Conservation (phyloP, 1,284 basidiomycete species). For the Tilletiaria anomala region DNA sequence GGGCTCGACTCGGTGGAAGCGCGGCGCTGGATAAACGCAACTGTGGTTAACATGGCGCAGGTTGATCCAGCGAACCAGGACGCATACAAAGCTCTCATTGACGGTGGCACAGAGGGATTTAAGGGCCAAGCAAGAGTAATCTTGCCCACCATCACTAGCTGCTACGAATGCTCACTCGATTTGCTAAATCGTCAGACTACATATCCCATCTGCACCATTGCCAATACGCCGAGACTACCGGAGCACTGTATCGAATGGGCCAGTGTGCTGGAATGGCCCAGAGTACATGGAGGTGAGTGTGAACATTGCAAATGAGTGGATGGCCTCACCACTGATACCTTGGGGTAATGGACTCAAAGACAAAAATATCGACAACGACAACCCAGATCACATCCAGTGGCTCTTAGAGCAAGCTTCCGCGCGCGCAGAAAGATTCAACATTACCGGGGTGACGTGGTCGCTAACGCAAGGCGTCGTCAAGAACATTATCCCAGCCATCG, state of each 20-base stretch:
- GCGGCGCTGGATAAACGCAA: constrained; percentile 96
- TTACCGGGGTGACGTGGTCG: constrained; percentile 94
- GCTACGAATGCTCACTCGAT: constrained; percentile 95
- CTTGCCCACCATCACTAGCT: constrained; percentile 82
- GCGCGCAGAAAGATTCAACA: constrained; percentile 78
- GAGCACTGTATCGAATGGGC: constrained; percentile 99
- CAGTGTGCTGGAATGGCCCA: constrained; percentile 95
- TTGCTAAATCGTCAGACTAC: constrained; percentile 95
- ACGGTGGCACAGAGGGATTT: constrained; percentile 99
- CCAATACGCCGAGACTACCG: constrained; percentile 91
- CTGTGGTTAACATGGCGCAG: constrained; percentile 63
- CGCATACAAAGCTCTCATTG: constrained; percentile 91
- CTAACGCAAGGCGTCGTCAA: constrained; percentile 97
- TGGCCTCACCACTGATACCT: neutral
- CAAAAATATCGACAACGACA: constrained; percentile 48
- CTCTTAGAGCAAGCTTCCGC: constrained; percentile 58
- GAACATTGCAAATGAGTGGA: neutral
- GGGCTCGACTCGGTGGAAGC: constrained; percentile 84
- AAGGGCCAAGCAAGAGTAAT: constrained; percentile 97
- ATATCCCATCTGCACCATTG: constrained; percentile 97
- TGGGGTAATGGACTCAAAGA: constrained; percentile 4
- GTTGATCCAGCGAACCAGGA: constrained; percentile 70
- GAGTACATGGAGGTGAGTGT: constrained; percentile 64
- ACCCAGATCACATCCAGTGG: constrained; percentile 94
- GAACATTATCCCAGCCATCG: constrained; percentile 84